phyloP scores from a whole-genome alignment of 2,329 filamentous ascomycete genomes.

The Diaporthe sp. region DNA sequence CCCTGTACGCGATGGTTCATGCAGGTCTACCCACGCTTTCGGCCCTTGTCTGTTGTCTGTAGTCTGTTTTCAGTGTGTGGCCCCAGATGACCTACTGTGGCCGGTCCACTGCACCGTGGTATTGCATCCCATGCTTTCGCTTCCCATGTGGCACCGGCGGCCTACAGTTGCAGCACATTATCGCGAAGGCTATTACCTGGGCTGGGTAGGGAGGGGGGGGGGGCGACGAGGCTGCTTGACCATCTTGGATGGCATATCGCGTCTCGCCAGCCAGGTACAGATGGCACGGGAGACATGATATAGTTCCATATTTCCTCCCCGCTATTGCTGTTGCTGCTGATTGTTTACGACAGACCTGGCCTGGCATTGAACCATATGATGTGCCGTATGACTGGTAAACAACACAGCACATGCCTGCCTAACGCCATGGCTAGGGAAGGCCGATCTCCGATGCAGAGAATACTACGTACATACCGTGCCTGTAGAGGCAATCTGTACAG shows the following conservation, averaged over 20 bases:
- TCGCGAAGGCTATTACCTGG: too few species aligned
- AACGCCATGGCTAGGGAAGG: background rate
- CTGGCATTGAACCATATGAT: conserved; percentile 9
- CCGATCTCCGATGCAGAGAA: background rate
- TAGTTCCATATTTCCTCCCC: background rate
- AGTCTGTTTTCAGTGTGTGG: too few species aligned
- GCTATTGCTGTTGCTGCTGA: background rate
- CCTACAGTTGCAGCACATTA: background rate
- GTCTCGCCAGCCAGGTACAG: background rate
- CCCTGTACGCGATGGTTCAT: conserved; percentile 10
- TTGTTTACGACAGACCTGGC: background rate
- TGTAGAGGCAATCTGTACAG: background rate
- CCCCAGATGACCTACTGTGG: background rate
- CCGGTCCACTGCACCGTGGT: background rate
- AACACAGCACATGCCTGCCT: conserved; percentile 9
- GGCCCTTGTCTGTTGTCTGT: background rate
- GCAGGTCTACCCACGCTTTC: background rate
- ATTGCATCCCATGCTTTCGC: conserved; percentile 18
- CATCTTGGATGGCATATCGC: background rate
- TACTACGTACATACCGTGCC: background rate
- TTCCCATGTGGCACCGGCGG: background rate
- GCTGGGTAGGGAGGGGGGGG: too few species aligned
- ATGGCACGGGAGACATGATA: background rate
- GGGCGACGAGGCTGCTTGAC: too few species aligned
- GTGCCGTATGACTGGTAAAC: background rate